Evolutionary conservation across 768 basidiomycete genomes (phyloP).

Genomic region (Tremella mesenterica): DNA sequence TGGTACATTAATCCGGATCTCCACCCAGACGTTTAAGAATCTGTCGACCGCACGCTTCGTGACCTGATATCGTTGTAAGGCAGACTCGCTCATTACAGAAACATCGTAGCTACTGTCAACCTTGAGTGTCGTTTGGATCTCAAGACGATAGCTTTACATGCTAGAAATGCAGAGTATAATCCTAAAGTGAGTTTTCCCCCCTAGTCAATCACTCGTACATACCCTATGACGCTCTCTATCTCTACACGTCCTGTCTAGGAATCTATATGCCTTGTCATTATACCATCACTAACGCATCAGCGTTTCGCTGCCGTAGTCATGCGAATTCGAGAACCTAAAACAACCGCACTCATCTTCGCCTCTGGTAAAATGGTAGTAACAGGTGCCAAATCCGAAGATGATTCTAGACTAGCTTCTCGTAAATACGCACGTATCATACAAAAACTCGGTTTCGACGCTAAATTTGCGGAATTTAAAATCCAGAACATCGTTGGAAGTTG

Average conservation of each 20-base stretch:
- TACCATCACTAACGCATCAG: slow-evolving; percentile 49
- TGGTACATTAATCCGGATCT: too few relatives aligned
- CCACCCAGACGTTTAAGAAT: too few relatives aligned
- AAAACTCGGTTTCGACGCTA: slow-evolving; percentile 98
- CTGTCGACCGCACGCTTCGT: too few relatives aligned
- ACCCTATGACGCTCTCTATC: not conserved
- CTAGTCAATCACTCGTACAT: not conserved
- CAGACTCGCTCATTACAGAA: slow-evolving; percentile 44
- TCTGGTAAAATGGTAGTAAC: slow-evolving; percentile 99
- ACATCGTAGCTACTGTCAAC: slow-evolving; percentile 98
- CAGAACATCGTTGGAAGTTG: slow-evolving; percentile 98
- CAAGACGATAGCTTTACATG: slow-evolving; percentile 96
- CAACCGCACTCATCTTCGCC: slow-evolving; percentile 97
- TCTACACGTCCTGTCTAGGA: not conserved
- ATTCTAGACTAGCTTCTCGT: slow-evolving; percentile 88
- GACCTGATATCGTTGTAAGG: not conserved
- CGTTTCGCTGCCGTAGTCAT: slow-evolving; percentile 99
- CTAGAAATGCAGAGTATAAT: slow-evolving; percentile 97
- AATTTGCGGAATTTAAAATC: slow-evolving; percentile 99
- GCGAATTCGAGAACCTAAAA: slow-evolving; percentile 99
- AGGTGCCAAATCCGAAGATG: slow-evolving; percentile 97
- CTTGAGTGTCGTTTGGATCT: slow-evolving; percentile 91
- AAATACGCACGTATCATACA: slow-evolving; percentile 99
- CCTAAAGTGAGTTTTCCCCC: slow-evolving; percentile 77
- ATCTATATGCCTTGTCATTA: not conserved